These are phyloP conservation scores for Monilinia aucupariae DNA, from an alignment of 2,329 filamentous ascomycete genomes.

Conservation along the genomic window DNA sequence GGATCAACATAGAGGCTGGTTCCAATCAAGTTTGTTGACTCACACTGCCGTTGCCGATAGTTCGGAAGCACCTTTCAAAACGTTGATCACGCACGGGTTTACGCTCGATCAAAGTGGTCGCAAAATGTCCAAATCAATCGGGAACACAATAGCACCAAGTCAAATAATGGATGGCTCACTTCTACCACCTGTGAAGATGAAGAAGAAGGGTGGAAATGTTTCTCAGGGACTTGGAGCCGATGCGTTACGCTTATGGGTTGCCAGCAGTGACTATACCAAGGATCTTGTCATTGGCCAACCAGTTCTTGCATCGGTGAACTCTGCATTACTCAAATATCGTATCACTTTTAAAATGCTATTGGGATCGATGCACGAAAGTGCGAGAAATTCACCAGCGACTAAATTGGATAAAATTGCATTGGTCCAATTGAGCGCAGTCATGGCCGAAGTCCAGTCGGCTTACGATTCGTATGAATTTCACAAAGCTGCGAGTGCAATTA, in stretches of 20 bases:
- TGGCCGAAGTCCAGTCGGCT: conserved; percentile 57
- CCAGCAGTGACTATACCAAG: conserved; percentile 82
- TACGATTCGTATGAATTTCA: conserved; percentile 76
- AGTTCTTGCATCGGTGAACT: conserved; percentile 71
- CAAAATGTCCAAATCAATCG: conserved; percentile 98
- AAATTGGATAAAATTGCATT: conserved; percentile 70
- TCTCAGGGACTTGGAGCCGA: conserved; percentile 78
- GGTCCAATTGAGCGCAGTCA: conserved; percentile 63
- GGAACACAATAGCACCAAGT: conserved; percentile 75
- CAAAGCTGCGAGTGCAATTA: conserved; percentile 66
- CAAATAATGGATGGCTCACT: conserved; percentile 83
- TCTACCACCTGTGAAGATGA: conserved; percentile 52
- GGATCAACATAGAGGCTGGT: conserved; percentile 97
- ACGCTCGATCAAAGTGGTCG: conserved; percentile 83
- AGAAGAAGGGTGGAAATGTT: conserved; percentile 39
- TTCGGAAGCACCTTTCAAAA: conserved; percentile 67
- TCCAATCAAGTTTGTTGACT: conserved; percentile 91
- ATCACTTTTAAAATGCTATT: conserved; percentile 87
- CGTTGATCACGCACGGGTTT: conserved; percentile 92
- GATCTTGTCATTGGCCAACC: conserved; percentile 79
- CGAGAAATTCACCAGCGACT: conserved; percentile 46
- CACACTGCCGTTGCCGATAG: conserved; percentile 49
- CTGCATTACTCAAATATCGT: conserved; percentile 76
- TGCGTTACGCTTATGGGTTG: conserved; percentile 83
- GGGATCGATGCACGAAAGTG: conserved; percentile 56